Conservation (phyloP, 345 rosid species). For the Populus simonii region DNA sequence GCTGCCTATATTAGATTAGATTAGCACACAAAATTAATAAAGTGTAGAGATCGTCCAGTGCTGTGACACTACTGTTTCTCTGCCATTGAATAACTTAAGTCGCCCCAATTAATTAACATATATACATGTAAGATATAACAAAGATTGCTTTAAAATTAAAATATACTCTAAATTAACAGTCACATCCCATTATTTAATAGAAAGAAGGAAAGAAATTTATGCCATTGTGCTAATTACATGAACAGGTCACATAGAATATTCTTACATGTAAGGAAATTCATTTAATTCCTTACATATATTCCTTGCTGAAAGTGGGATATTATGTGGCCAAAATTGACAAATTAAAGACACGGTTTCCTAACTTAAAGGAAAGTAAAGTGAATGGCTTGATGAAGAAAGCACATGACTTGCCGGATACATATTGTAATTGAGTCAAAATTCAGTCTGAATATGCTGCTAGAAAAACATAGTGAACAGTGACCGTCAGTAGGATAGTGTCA, state of each 20-base stretch:
- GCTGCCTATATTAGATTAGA: background rate
- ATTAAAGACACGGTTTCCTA: background rate
- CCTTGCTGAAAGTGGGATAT: background rate
- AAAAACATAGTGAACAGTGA: no score
- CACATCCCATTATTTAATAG: no score
- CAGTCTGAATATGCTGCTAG: no score
- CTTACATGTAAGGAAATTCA: background rate
- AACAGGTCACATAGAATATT: no score
- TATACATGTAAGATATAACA: background rate
- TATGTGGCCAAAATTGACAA: background rate
- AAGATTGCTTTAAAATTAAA: no score
- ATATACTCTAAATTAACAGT: no score
- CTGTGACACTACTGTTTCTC: background rate
- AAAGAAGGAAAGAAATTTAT: background rate
- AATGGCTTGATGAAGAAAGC: background rate
- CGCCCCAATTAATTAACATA: background rate
- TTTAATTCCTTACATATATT: background rate
- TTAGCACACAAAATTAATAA: background rate
- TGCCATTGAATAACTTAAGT: background rate
- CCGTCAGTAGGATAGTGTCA: fast-evolving
- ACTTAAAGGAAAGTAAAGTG: background rate
- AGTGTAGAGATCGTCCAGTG: background rate
- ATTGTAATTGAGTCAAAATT: no score
- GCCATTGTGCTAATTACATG: background rate
- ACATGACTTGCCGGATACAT: background rate